Evolutionary conservation across 2,329 filamentous ascomycete species (phyloP).

Genomic region (Curvularia lunata): DNA sequence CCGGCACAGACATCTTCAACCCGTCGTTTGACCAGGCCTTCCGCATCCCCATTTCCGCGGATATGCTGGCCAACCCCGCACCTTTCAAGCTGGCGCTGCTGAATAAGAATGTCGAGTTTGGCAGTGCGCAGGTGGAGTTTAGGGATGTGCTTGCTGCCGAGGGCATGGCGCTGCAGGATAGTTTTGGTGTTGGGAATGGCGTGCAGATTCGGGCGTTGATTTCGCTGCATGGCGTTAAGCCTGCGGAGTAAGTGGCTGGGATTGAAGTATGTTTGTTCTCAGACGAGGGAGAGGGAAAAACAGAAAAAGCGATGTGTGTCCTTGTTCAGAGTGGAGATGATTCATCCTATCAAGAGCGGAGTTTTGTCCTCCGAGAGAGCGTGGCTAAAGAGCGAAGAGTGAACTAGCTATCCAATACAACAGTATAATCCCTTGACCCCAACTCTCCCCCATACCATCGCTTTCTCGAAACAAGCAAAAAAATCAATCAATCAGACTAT

Average conservation of each 20-base stretch:
- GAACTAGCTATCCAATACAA: not conserved
- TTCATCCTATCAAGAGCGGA: too few species aligned
- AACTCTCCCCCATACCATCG: too few species aligned
- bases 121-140: conserved; percentile 35
- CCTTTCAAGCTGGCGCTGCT: conserved; percentile 37
- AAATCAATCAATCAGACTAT: not conserved
- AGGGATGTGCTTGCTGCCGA: conserved; percentile 33
- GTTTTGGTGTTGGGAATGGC: conserved; percentile 37
- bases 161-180: conserved; percentile 27
- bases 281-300: not conserved
- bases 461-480: too few species aligned
- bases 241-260: conserved; percentile 15
- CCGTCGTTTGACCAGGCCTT: conserved; percentile 57
- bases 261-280: too few species aligned
- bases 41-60: conserved; percentile 51
- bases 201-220: conserved; percentile 34
- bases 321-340: not conserved
- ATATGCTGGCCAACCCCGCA: conserved; percentile 30
- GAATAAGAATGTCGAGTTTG: conserved; percentile 38
- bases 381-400: not conserved
- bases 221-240: conserved; percentile 31
- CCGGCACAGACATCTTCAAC: conserved; percentile 58
- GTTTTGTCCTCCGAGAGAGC: not conserved
- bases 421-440: too few species aligned
- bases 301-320: not conserved